Conservation (phyloP, 768 basidiomycete genomes). For the Mycena filopes region DNA sequence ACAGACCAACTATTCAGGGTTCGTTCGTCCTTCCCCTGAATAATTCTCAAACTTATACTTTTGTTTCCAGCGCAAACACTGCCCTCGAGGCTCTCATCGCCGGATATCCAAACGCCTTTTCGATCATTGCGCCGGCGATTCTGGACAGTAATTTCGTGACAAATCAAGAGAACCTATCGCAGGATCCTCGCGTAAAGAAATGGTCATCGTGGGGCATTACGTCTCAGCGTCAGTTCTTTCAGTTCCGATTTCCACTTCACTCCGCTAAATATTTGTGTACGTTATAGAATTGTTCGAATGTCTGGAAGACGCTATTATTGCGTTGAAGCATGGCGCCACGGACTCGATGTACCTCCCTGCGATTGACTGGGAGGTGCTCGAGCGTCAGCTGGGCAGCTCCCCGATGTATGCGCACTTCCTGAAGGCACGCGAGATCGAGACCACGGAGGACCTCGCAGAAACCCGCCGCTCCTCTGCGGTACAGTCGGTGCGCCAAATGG, state of each 20-base stretch:
- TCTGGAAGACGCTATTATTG: background rate
- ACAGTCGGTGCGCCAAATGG: background rate
- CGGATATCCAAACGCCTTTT: conserved; percentile 43
- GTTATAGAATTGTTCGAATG: conserved; percentile 7
- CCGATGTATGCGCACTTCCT: conserved; percentile 9
- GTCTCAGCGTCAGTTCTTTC: background rate
- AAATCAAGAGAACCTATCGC: background rate
- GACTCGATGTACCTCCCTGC: conserved; percentile 5
- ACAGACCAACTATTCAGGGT: conserved; percentile 53
- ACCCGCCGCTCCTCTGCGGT: background rate
- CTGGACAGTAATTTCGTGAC: conserved; percentile 29
- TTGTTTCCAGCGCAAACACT: conserved; percentile 46
- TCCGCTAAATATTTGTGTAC: no score
- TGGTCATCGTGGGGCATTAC: background rate
- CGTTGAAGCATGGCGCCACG: background rate
- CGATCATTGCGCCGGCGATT: conserved; percentile 45
- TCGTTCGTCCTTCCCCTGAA: conserved; percentile 2
- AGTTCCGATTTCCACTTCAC: background rate
- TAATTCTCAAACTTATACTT: background rate
- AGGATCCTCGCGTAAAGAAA: background rate
- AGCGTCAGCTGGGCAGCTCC: background rate
- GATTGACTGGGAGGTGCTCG: background rate
- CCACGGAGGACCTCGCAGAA: background rate
- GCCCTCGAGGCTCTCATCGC: conserved; percentile 40
- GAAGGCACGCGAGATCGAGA: no score